Percentiles rank a stretch among this genome's conserved stretches.
These are phyloP conservation scores for Trichoderma koningii DNA, from an alignment of 2,329 filamentous ascomycete genomes.

Conservation along the genomic window DNA sequence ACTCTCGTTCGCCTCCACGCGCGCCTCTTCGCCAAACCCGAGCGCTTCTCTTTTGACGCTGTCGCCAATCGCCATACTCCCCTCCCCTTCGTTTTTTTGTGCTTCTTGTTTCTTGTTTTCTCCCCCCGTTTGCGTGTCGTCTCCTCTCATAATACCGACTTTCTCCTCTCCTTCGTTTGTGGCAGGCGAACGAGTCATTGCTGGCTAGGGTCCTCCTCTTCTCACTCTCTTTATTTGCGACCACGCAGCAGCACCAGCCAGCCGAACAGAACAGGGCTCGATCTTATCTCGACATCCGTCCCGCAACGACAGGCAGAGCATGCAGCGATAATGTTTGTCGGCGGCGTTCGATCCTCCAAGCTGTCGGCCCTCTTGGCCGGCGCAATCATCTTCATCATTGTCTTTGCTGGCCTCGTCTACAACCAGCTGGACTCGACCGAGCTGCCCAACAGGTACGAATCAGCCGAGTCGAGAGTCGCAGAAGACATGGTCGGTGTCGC, in stretches of 20 bases:
- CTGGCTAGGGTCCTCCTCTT: constrained; percentile 24
- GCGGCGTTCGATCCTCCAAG: constrained; percentile 38
- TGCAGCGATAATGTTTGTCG: constrained; percentile 38
- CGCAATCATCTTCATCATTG: constrained; percentile 39
- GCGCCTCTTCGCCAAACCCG: neutral
- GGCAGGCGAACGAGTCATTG: constrained; percentile 23
- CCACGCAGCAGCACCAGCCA: neutral
- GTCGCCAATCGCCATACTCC: neutral
- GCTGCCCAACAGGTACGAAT: constrained; percentile 30
- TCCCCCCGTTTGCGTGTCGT: neutral
- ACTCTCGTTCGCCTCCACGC: constrained; percentile 3
- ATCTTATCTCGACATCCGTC: neutral
- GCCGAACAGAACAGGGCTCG: neutral
- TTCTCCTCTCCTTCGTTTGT: neutral
- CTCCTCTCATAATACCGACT: neutral
- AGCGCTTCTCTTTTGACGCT: neutral
- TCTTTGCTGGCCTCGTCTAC: constrained; percentile 39
- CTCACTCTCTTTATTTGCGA: constrained; percentile 1
- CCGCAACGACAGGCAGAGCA: constrained; percentile 27
- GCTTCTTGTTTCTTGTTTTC: constrained; percentile 9
- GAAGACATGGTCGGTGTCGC: neutral
- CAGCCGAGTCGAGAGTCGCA: neutral
- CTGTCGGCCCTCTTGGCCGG: constrained; percentile 37
- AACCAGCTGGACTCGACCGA: constrained; percentile 39
- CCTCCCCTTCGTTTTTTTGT: neutral